A percentile compares a stretch with the other conserved stretches of the same genome.
phyloP scores from a whole-genome alignment of 2,329 filamentous ascomycete genomes.

The Alternaria sp. region DNA sequence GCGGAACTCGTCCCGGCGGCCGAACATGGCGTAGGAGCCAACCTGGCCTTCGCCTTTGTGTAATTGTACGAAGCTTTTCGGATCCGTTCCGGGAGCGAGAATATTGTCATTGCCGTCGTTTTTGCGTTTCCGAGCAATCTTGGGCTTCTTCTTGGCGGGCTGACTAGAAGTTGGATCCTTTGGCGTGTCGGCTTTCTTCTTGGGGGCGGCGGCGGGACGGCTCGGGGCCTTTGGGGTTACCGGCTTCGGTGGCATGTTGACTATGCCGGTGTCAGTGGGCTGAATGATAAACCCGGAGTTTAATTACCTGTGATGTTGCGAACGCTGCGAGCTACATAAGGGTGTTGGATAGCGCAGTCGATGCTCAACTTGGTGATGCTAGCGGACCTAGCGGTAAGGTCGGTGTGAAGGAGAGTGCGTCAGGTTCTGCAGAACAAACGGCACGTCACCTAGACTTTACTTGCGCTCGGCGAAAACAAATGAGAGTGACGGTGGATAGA shows the following conservation, averaged over 20 bases:
- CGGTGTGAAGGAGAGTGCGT: neutral
- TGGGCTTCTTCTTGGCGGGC: neutral
- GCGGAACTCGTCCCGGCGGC: neutral
- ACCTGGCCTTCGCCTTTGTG: neutral
- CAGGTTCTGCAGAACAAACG: neutral
- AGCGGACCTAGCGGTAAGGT: neutral
- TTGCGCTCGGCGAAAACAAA: neutral
- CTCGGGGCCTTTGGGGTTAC: neutral
- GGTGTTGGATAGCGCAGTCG: neutral
- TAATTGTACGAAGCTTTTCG: neutral
- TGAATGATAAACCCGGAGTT: accelerated
- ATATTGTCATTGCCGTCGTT: neutral
- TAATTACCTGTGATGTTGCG: neutral
- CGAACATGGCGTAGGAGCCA: neutral
- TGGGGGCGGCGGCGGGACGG: neutral
- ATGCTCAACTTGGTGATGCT: neutral
- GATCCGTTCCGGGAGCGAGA: neutral
- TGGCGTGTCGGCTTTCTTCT: neutral
- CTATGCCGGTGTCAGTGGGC: neutral
- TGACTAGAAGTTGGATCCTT: neutral
- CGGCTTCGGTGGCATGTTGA: neutral
- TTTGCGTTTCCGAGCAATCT: neutral
- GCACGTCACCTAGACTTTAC: neutral
- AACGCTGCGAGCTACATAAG: too few species aligned
- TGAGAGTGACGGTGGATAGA: neutral